Evolutionary conservation across 1,284 basidiomycete genomes (phyloP).

Genomic region (Papiliotrema flavescens): DNA sequence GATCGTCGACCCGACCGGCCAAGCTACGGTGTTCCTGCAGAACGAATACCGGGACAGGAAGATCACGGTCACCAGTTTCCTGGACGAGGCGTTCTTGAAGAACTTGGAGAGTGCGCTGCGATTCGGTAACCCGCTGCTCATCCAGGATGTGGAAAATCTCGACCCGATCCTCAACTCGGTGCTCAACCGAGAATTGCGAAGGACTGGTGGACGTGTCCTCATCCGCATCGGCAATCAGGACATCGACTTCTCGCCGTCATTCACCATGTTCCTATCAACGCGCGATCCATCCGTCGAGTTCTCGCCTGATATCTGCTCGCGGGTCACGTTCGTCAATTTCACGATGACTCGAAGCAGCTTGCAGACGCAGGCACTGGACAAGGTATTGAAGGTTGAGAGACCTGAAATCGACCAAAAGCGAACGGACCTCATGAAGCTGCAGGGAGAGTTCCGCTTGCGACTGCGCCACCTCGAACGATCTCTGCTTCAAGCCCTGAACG

Average conservation of each 20-base stretch:
- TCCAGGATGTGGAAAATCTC: conserved; percentile 96
- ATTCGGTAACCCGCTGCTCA: conserved; percentile 94
- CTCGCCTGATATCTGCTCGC: conserved; percentile 96
- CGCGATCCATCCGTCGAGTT: conserved; percentile 96
- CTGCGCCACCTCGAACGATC: conserved; percentile 90
- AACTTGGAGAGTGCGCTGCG: conserved; percentile 97
- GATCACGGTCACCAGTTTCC: conserved; percentile 96
- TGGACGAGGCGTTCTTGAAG: conserved; percentile 98
- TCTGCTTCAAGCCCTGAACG: conserved; percentile 91
- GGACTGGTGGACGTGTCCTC: conserved; percentile 93
- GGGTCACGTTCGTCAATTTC: conserved; percentile 99
- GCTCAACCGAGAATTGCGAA: conserved; percentile 91
- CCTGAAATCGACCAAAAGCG: conserved; percentile 96
- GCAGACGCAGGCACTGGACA: conserved; percentile 95
- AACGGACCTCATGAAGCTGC: conserved; percentile 97
- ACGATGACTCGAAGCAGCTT: conserved; percentile 98
- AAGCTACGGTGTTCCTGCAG: conserved; percentile 88
- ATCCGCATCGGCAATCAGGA: conserved; percentile 98
- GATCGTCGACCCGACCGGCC: conserved; percentile 98
- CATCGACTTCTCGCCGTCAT: conserved; percentile 98
- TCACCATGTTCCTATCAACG: conserved; percentile 98
- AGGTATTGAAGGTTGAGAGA: conserved; percentile 93
- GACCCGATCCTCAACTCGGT: conserved; percentile 98
- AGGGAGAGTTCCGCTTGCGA: conserved; percentile 94
- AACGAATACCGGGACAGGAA: conserved; percentile 96